phyloP scores from a whole-genome alignment of 495 filamentous ascomycete genomes.

The Aspergillus baeticus region DNA sequence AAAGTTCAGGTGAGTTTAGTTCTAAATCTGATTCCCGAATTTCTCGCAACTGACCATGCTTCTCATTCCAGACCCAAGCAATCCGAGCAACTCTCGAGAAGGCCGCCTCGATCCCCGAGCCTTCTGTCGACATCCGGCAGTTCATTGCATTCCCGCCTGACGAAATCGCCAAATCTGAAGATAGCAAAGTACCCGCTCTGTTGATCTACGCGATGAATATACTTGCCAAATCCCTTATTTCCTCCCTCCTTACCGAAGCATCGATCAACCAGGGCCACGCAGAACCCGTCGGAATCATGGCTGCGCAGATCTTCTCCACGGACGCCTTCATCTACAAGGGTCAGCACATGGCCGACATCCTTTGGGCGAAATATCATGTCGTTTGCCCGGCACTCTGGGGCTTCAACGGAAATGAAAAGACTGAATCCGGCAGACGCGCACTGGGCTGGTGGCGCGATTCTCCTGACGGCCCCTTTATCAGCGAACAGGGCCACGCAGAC shows the following conservation, averaged over 20 bases:
- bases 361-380: constrained; percentile 82
- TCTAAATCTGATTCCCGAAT: not conserved
- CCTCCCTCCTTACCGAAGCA: constrained; percentile 74
- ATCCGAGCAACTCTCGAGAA: constrained; percentile 49
- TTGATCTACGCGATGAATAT: constrained; percentile 83
- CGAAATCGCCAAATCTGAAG: constrained; percentile 47
- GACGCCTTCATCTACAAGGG: constrained; percentile 67
- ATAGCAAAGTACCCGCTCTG: constrained; percentile 63
- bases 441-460: constrained; percentile 72
- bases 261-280: constrained; percentile 67
- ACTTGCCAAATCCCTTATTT: constrained; percentile 73
- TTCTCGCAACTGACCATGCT: constrained; percentile 15
- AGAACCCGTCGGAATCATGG: constrained; percentile 77
- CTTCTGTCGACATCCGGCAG: constrained; percentile 62
- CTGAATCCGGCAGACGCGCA: constrained; percentile 61
- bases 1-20: constrained; percentile 39
- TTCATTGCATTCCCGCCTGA: constrained; percentile 61
- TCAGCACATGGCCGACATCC: constrained; percentile 73
- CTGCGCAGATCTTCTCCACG: constrained; percentile 70
- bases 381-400: constrained; percentile 87
- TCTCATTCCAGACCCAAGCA: constrained; percentile 36
- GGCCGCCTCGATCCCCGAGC: constrained; percentile 46
- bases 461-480: constrained; percentile 51
- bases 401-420: constrained; percentile 72
- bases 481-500: constrained; percentile 68